phyloP scores from a whole-genome alignment of 345 rosid genomes.

The Pugionium cornutum region DNA sequence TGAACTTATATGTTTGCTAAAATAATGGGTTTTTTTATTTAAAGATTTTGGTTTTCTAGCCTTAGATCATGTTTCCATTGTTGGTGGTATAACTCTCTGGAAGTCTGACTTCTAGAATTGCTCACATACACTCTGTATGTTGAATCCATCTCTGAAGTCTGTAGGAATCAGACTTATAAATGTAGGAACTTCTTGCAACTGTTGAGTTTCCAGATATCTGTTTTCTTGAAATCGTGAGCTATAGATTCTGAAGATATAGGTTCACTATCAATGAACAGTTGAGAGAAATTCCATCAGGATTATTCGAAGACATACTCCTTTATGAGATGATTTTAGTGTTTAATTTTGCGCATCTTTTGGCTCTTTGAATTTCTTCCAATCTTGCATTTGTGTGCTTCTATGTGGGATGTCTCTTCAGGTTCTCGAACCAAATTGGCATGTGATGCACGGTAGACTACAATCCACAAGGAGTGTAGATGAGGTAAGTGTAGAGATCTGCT shows the following conservation, averaged over 20 bases:
- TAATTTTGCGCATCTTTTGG: slow-evolving; percentile 5
- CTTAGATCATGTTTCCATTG: slow-evolving; percentile 1
- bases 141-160: slow-evolving; percentile 17
- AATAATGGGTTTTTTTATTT: neutral
- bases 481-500: slow-evolving; percentile 44
- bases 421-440: slow-evolving; percentile 97
- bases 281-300: slow-evolving; percentile 11
- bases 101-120: slow-evolving; percentile 9
- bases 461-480: slow-evolving; percentile 86
- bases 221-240: neutral
- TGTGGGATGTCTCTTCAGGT: slow-evolving; percentile 54
- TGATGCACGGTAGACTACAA: slow-evolving; percentile 76
- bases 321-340: slow-evolving; percentile 24
- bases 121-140: neutral
- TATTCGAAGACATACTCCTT: neutral
- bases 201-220: neutral
- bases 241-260: slow-evolving; percentile 10
- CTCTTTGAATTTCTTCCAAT: slow-evolving; percentile 10
- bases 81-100: neutral
- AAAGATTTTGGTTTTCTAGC: neutral
- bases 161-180: neutral
- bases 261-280: slow-evolving; percentile 2
- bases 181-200: slow-evolving; percentile 21
- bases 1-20: neutral
- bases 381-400: slow-evolving; percentile 13